Evolutionary conservation across 148 eudicot species (phyloP), one percentile per base, ranked within the genome.

Genomic region (Cornus suecica): DNA sequence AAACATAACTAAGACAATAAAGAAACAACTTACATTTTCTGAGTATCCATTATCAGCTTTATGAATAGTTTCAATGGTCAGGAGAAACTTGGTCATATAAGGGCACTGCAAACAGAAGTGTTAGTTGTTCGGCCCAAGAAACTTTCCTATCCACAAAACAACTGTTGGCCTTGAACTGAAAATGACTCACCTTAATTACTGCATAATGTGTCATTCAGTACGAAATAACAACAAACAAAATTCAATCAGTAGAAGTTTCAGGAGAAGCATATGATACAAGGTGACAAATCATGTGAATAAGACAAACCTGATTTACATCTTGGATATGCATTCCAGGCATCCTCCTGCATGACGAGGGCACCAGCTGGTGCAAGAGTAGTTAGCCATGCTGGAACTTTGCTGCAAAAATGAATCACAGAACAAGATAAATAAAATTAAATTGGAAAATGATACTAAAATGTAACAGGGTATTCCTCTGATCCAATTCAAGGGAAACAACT

Each of bases 261-360:
- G 16, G 58, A 60, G 27, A 81, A 81, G 24, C 25, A 75, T 69
- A 28, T 26, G 30, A 23, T 34, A 14, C 61, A 9, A 29, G 10
- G 22, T n/a, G 56, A 65, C 15, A 77, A 24, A 77, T 30, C 37
- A 26, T 10, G 22, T 22, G 54, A 13, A 63, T 20, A 45, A 11
- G 20, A 7, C 48, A 61, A 66, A 89, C 93, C 90, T 88, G 94
- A 83, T 87, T 85, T 87, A 81, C 92, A 88, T 85, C 73, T 87
- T 1, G 94, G 94, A 69, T 85, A 90, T 74, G 90, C 90, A 83
- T 85, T 88, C 94, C 94, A 90, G 34, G 92, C 86, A 80, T 90
- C 94, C 73, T 90, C 94, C 78, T 87, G 86, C 79, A 90, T 25
- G 42, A 85, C 75, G 42, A 90, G 92, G 27, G 94, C 86, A 85